These are phyloP conservation scores for Gynandropsis gynandra DNA, from an alignment of 345 rosid species.

Conservation along the genomic window DNA sequence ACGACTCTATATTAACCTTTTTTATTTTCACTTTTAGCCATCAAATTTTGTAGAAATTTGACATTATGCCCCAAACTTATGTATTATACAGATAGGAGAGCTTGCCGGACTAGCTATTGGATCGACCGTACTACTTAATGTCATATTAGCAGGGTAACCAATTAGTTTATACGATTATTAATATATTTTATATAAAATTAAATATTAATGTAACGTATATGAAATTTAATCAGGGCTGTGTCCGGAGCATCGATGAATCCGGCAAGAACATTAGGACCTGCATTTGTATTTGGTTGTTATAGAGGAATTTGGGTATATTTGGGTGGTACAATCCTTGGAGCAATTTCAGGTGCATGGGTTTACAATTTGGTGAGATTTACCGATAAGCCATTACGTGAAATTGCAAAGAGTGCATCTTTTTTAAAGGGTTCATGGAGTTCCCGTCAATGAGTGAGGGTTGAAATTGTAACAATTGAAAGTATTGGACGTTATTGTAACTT, in stretches of 20 bases:
- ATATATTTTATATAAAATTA: too few relatives aligned
- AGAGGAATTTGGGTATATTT: constrained; percentile 70
- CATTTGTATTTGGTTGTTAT: constrained; percentile 47
- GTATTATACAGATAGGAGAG: constrained; percentile 63
- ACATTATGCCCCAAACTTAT: not conserved
- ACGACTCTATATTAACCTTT: too few relatives aligned
- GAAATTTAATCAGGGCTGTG: constrained; percentile 45
- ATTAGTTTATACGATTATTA: not conserved
- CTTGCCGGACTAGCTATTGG: constrained; percentile 95
- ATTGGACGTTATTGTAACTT: too few relatives aligned
- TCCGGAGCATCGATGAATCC: constrained; percentile 93
- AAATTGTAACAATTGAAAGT: constrained; percentile 14
- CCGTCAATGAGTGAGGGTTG: constrained; percentile 14
- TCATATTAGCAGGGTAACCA: constrained; percentile 74
- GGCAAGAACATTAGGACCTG: constrained; percentile 86
- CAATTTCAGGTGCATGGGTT: constrained; percentile 65
- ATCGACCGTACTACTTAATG: constrained; percentile 74
- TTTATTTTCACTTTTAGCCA: not conserved
- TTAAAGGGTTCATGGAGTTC: constrained; percentile 29
- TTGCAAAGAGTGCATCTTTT: constrained; percentile 52
- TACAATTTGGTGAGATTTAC: constrained; percentile 68
- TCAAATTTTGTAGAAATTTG: constrained; percentile 10
- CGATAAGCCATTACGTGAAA: constrained; percentile 67
- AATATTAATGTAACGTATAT: too few relatives aligned
- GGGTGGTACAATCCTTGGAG: constrained; percentile 54